A percentile compares a stretch with the other conserved stretches of the same genome.
Evolutionary conservation across 345 rosid species (phyloP).

Genomic region (Eucalyptus erythrocorys): DNA sequence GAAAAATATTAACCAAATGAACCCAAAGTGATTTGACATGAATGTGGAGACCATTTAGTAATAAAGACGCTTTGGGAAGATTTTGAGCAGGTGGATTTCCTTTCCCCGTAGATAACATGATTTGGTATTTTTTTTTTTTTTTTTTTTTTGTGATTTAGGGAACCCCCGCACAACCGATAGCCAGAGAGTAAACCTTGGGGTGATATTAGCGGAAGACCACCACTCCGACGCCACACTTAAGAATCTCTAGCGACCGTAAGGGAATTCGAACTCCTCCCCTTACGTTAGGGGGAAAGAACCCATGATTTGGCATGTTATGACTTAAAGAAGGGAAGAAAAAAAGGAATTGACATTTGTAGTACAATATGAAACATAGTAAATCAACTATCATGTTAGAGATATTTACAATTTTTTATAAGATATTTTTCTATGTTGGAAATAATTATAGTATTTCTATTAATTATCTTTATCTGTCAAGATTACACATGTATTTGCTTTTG

Average conservation of each 20-base stretch:
- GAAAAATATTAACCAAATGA: neutral
- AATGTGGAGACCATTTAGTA: neutral
- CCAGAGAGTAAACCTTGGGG: no score
- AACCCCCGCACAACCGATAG: no score
- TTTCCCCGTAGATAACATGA: neutral
- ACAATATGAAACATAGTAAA: neutral
- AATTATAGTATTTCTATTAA: neutral
- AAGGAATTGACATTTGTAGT: neutral
- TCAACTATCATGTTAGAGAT: neutral
- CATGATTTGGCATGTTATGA: neutral
- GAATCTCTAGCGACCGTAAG: no score
- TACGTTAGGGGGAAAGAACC: no score
- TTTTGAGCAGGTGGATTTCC: neutral
- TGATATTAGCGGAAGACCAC: no score
- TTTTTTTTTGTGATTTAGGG: no score
- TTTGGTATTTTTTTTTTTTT: no score
- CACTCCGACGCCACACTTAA: no score
- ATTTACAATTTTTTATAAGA: neutral
- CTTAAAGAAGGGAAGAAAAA: neutral
- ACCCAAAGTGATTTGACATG: neutral
- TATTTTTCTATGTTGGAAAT: neutral
- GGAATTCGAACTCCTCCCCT: no score
- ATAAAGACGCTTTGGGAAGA: neutral
- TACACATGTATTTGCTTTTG: rapidly evolving
- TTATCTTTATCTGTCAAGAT: neutral